Conservation (phyloP, 345 rosid species). For the Arabidopsis thaliana region TAIR10.1 NC_003070.9:19799501-19800000, state of each 20-base stretch:
- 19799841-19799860: conserved; percentile 93
- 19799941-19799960: background rate
- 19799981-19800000: background rate
- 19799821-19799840: conserved; percentile 71
- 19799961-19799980: background rate
- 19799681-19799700: too few species aligned
- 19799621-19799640: conserved; percentile 52
- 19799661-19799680: background rate
- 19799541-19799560: conserved; percentile 99
- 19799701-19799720: background rate
- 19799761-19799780: conserved; percentile 75
- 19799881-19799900: conserved; percentile 94
- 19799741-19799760: conserved; percentile 96
- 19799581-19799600: conserved; percentile 91
- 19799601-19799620: conserved; percentile 89
- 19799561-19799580: conserved; percentile 88
- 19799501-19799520: conserved; percentile 90
- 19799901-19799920: conserved; percentile 98
- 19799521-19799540: conserved; percentile 92
- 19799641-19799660: background rate
- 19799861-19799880: conserved; percentile 96
- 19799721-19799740: conserved; percentile 36
- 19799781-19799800: conserved; percentile 79
- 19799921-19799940: conserved; percentile 83
- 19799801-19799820: conserved; percentile 77